Evolutionary conservation across 306 rosid species (phyloP).

Genomic region (Delonix regia): DNA sequence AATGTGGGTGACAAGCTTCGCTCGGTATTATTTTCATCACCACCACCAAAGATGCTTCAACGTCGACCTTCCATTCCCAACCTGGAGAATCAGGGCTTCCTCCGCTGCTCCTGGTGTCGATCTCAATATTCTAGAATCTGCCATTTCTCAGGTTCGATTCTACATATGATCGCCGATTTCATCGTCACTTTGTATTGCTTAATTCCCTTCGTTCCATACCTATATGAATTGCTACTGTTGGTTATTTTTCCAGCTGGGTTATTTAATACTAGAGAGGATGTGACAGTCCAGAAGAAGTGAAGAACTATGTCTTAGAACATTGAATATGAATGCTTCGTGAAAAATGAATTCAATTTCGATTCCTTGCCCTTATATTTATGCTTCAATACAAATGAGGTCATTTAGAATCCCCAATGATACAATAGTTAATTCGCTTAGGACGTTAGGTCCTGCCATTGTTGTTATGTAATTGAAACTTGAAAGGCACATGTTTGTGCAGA

Average conservation of each 20-base stretch:
- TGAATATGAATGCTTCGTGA: background rate
- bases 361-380: background rate
- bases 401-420: background rate
- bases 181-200: background rate
- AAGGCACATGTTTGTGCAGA: conserved; percentile 50
- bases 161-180: background rate
- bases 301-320: background rate
- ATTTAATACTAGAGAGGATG: background rate
- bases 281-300: background rate
- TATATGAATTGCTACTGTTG: background rate
- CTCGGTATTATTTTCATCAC: background rate
- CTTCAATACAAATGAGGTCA: background rate
- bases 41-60: conserved; percentile 30
- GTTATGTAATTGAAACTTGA: conserved; percentile 21
- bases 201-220: background rate
- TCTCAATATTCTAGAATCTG: conserved; percentile 73
- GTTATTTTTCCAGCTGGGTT: background rate
- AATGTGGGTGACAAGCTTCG: conserved; percentile 42
- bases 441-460: background rate
- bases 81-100: conserved; percentile 57
- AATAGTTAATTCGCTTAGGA: background rate
- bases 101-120: conserved; percentile 80
- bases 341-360: background rate
- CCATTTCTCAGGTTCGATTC: conserved; percentile 69
- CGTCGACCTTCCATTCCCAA: conserved; percentile 39